Evolutionary conservation across 192 early-diverging fungal genomes (phyloP).

Genomic region (Backusella circina): DNA sequence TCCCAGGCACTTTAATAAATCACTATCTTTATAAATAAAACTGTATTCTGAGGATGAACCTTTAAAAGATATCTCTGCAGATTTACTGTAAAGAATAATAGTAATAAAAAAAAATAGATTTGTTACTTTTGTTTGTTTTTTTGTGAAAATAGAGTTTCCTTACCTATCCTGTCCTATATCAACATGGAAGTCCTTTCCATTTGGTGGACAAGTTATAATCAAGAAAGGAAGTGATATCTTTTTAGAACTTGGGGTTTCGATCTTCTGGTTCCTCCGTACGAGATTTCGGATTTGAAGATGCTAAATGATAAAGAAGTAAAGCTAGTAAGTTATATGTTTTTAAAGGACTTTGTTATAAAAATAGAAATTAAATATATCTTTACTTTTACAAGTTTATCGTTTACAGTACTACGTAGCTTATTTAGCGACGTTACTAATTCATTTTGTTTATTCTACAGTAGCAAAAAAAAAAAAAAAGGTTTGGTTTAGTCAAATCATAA

Average conservation of each 20-base stretch:
- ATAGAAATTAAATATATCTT: not conserved
- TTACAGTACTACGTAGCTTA: not conserved
- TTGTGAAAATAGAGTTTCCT: not conserved
- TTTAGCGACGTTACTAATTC: not conserved
- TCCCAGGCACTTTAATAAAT: not conserved
- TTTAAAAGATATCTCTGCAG: not conserved
- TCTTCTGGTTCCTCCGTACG: slow-evolving; percentile 5
- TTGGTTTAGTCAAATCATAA: not conserved
- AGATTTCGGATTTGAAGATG: slow-evolving; percentile 13
- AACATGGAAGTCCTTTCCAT: not conserved
- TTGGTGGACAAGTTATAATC: not conserved
- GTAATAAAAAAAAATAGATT: not conserved
- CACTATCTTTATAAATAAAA: not conserved
- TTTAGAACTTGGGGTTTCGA: not conserved
- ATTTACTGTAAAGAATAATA: not conserved
- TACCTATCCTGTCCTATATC: slow-evolving; percentile 3
- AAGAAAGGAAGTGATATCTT: slow-evolving; percentile 9
- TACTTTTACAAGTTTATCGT: slow-evolving; percentile 7
- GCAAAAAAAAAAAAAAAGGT: not conserved
- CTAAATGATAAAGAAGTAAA: not conserved
- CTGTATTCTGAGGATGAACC: not conserved
- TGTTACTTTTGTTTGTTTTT: not conserved
- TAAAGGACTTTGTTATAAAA: not conserved
- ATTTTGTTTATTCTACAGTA: not conserved
- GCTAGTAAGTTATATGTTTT: not conserved